Base-by-base conservation (phyloP, 805 yeast species). In the Candida endomychidarum region DNA sequence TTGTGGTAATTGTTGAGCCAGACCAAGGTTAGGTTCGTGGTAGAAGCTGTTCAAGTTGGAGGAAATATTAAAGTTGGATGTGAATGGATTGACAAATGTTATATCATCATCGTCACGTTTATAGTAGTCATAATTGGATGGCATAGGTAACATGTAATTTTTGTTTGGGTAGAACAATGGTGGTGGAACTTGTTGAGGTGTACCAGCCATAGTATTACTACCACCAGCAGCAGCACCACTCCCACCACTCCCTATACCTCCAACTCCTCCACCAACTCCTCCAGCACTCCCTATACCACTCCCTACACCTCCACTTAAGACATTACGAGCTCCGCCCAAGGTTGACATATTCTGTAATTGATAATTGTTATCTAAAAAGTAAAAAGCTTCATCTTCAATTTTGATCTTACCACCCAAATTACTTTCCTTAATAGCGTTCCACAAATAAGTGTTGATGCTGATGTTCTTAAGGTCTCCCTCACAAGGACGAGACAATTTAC, bases 401-500 rank as follows among this genome's bases (percentile, higher is more conserved):
- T 66, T 67, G 30, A 61, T 59, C 53, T 76, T 74, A 0, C 80
- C 81, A 2, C 89, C 88, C 15, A 81, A 61, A 1, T 81, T 69
- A 10, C 77, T 68, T 39, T 77, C 78, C 48, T 77, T 76, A 32
- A 81, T 69, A 0, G 86, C 81, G 42, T 62, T 64, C 70, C 81
- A 69, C 29, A 83, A 60, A 8, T 68, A 71, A 12, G 60, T 56
- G 3, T 77, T 65, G 5, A 83, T 70, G 12, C 59, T 58, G 0
- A 78, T 47, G 42, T 77, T 72, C 42, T 73, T 72, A 40, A 86
- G 69, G 6, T 75, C 70, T 6, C 74, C 61, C 28, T 75, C 75
- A 4, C 78, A 65, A 0, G 96, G 96, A 18, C 81, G 65, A 0
- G 60, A 52, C 33, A 89, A 64, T 28, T 63, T 66, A 4, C 81